A percentile compares a stretch with the other conserved stretches of the same genome.
phyloP scores from a whole-genome alignment of 768 basidiomycete genomes.

The Collybiopsis luxurians region DNA sequence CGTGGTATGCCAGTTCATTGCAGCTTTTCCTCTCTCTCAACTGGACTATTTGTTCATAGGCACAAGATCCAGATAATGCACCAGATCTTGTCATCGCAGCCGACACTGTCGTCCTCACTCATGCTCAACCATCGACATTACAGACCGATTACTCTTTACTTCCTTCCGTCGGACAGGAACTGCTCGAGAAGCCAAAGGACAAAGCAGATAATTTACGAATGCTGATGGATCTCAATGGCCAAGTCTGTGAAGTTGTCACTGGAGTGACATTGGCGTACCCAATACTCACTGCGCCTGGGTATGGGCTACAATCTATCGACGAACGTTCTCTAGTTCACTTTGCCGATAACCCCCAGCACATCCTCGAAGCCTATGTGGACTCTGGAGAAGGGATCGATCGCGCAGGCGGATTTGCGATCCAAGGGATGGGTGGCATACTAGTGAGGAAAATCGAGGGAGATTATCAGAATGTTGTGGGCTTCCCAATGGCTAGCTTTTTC shows the following conservation, averaged over 20 bases:
- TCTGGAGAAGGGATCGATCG: constrained; percentile 83
- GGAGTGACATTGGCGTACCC: constrained; percentile 86
- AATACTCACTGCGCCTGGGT: constrained; percentile 72
- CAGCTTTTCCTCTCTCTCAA: too few relatives aligned
- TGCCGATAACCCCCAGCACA: constrained; percentile 51
- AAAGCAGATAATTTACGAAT: constrained; percentile 84
- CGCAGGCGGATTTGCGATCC: constrained; percentile 93
- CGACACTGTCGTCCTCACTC: constrained; percentile 93
- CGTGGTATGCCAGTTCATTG: too few relatives aligned
- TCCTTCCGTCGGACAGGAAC: constrained; percentile 55
- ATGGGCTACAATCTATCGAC: constrained; percentile 72
- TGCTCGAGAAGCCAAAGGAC: constrained; percentile 84
- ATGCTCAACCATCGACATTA: constrained; percentile 59
- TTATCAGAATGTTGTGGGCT: constrained; percentile 89
- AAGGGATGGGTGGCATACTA: constrained; percentile 83
- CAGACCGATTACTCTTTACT: constrained; percentile 53
- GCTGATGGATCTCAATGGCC: constrained; percentile 84
- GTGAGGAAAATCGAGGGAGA: constrained; percentile 87
- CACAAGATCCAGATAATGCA: constrained; percentile 58
- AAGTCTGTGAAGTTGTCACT: constrained; percentile 88
- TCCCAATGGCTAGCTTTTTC: constrained; percentile 86
- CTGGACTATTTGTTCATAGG: too few relatives aligned
- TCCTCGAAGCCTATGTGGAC: constrained; percentile 79
- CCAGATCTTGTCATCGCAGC: constrained; percentile 89
- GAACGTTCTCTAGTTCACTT: constrained; percentile 82